Percentiles rank a stretch among this genome's conserved stretches.
phyloP scores from a whole-genome alignment of 352 stramenopile genomes.

The Phytopythium mirpurense region DNA sequence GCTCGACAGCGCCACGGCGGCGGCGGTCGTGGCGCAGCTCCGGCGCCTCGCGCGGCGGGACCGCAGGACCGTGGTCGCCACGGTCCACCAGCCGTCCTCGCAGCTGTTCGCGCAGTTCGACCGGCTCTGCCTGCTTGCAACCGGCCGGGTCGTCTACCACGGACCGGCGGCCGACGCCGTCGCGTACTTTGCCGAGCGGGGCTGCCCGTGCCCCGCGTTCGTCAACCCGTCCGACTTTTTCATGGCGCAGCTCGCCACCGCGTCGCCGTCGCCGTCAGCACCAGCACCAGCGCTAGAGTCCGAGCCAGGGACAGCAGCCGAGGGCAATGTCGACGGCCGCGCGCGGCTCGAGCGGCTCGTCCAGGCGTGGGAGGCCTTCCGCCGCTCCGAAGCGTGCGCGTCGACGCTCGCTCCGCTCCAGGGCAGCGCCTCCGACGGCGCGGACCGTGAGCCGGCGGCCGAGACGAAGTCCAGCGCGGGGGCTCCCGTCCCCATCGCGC shows the following conservation, averaged over 20 bases:
- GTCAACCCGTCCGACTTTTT: conserved; percentile 53
- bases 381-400: not conserved
- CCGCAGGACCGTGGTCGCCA: conserved; percentile 70
- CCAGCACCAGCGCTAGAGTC: not conserved
- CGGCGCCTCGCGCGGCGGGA: conserved; percentile 60
- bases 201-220: conserved; percentile 31
- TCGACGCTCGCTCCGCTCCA: not conserved
- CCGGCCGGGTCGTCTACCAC: conserved; percentile 34
- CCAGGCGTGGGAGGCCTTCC: conserved; percentile 12
- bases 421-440: not conserved
- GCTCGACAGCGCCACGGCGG: conserved; percentile 44
- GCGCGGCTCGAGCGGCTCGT: conserved; percentile 19
- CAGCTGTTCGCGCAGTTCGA: conserved; percentile 39
- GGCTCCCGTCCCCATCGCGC: conserved; percentile 4
- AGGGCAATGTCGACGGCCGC: conserved; percentile 9
- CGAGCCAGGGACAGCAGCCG: not conserved
- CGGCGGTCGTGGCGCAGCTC: conserved; percentile 31
- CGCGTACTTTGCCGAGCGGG: conserved; percentile 29
- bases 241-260: conserved; percentile 35
- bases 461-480: not conserved
- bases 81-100: conserved; percentile 79
- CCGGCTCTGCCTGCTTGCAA: conserved; percentile 38
- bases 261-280: not conserved
- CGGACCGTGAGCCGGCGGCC: too few relatives aligned
- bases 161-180: conserved; percentile 26